Evolutionary conservation across 2,329 filamentous ascomycete genomes (phyloP), one percentile per base, ranked within the genome.

Genomic region (Trichoderma koningiopsis): DNA sequence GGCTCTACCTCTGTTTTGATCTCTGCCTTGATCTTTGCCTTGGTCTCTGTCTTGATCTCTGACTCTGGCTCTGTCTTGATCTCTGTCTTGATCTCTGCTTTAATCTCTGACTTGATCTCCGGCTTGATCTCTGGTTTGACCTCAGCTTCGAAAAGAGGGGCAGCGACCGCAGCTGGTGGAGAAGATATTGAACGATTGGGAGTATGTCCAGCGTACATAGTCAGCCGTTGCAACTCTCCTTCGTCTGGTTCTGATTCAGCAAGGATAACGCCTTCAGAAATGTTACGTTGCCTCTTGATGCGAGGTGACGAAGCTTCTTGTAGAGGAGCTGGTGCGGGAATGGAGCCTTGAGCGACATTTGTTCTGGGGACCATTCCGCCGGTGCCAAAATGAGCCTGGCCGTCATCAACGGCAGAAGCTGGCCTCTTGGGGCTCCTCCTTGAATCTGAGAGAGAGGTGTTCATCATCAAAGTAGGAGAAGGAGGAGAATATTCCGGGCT

Each of bases 131-230:
- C 16, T 19, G 13, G 8, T 8, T 33, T 33, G 31, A 33, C 8
- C 31, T 33, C 31, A 8, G 31, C 10, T n/a, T 7, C n/a, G n/a
- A 49, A n/a, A 13, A 11, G 22, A 22, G 43, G 3, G 8, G 47
- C 22, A 13, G 4, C 74, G 29, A 74, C 71, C 11, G 76, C 75
- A 11, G 83, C 84, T 6, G 81, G 80, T 19, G 87, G 77, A 2
- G 84, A 77, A 5, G 87, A 87, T 13, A 88, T 78, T 0, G 86
- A 88, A 74, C 89, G 87, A 62, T 83, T 89, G 7, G 88, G 88
- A 1, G 88, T 89, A 76, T 89, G 88, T 1, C 88, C 88, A 24
- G 88, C 88, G 75, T 89, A 85, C 83, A 90, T 86, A 0, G 83
- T 88, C 52, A 89, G 82, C 56, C 88, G 82, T 60, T 79, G 81